Percentiles rank a stretch among this genome's conserved stretches.
Evolutionary conservation across 73 alveolate genomes (phyloP).

Genomic region (Stentor coeruleus): DNA sequence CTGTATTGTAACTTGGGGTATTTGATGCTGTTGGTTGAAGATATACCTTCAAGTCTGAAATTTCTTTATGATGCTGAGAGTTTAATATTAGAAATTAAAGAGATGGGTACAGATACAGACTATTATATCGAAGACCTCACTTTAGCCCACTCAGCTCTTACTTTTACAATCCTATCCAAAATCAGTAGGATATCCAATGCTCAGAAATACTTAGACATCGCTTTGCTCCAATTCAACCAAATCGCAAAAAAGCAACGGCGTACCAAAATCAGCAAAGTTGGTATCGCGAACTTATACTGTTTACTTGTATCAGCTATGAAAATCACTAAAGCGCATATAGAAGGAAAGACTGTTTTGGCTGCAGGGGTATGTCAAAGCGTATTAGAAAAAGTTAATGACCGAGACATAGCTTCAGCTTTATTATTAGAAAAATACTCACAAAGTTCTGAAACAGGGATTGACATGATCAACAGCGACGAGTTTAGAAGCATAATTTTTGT

Average conservation of each 20-base stretch:
- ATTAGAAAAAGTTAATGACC: background rate
- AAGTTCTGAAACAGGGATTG: background rate
- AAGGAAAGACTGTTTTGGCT: background rate
- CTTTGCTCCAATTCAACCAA: background rate
- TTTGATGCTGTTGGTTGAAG: background rate
- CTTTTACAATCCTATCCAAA: background rate
- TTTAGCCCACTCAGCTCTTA: slow-evolving; percentile 7
- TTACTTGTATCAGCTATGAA: background rate
- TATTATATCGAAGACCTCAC: background rate
- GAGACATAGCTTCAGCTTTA: background rate
- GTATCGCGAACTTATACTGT: background rate
- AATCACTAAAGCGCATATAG: background rate
- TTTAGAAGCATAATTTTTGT: slow-evolving; percentile 3
- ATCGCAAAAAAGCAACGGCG: background rate
- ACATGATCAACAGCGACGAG: background rate
- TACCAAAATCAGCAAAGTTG: background rate
- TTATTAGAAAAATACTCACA: background rate
- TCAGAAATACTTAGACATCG: background rate
- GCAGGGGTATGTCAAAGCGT: background rate
- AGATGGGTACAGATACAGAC: background rate
- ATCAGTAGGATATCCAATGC: background rate
- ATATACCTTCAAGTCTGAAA: background rate
- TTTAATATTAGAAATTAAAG: background rate
- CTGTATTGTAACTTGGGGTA: slow-evolving; percentile 23
- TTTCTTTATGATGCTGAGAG: slow-evolving; percentile 23